Percentiles rank a stretch among this genome's conserved stretches.
phyloP scores from a whole-genome alignment of 495 filamentous ascomycete genomes.

The Lepraria neglecta region DNA sequence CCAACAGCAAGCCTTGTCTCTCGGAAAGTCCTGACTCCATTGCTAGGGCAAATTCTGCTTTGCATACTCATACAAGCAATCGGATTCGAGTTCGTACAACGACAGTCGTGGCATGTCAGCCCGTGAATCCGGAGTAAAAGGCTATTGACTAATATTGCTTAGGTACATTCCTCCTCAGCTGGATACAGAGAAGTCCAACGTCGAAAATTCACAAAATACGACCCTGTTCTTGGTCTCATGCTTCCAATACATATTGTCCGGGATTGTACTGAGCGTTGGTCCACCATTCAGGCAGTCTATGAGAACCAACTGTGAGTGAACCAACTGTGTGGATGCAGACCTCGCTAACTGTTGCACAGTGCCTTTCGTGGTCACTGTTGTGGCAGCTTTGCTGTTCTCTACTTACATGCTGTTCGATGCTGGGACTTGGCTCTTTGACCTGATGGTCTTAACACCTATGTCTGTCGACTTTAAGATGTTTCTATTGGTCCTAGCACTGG shows the following conservation, averaged over 20 bases:
- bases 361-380: slow-evolving; percentile 75
- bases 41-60: slow-evolving; percentile 83
- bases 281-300: slow-evolving; percentile 81
- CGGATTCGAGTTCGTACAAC: slow-evolving; percentile 62
- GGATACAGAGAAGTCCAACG: slow-evolving; percentile 68
- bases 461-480: slow-evolving; percentile 63
- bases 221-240: slow-evolving; percentile 82
- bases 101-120: slow-evolving; percentile 63
- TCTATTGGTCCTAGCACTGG: slow-evolving; percentile 59
- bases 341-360: slow-evolving; percentile 41
- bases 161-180: slow-evolving; percentile 74
- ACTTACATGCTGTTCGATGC: slow-evolving; percentile 74
- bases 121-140: not conserved
- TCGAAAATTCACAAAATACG: slow-evolving; percentile 87
- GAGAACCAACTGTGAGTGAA: slow-evolving; percentile 62
- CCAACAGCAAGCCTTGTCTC: slow-evolving; percentile 92
- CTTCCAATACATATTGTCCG: slow-evolving; percentile 89
- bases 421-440: slow-evolving; percentile 53
- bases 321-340: slow-evolving; percentile 1
- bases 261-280: slow-evolving; percentile 81
- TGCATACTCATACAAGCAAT: slow-evolving; percentile 72
- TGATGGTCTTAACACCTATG: slow-evolving; percentile 84
- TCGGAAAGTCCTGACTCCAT: slow-evolving; percentile 81
- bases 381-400: slow-evolving; percentile 56
- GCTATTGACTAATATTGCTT: slow-evolving; percentile 16